Conservation (phyloP, 495 filamentous ascomycete species). For the Talaromyces liani region DNA sequence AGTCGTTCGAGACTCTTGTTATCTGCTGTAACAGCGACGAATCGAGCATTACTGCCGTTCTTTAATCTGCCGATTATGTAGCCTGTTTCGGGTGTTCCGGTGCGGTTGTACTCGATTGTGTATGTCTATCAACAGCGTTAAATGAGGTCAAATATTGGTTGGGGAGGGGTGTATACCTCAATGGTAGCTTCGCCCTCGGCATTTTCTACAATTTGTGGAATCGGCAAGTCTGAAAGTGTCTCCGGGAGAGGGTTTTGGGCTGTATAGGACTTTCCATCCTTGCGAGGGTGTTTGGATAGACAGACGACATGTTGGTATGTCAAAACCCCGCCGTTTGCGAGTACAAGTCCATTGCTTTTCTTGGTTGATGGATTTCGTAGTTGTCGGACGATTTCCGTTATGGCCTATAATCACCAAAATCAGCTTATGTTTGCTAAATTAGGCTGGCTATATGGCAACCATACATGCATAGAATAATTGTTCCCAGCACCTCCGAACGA, state of each 20-base stretch:
- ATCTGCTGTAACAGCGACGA: conserved; percentile 44
- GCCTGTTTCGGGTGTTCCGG: conserved; percentile 31
- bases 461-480: conserved; percentile 54
- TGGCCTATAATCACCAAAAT: conserved; percentile 21
- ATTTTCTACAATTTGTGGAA: conserved; percentile 24
- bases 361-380: conserved; percentile 27
- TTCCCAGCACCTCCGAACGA: conserved; percentile 54
- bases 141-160: background rate
- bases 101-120: conserved; percentile 43
- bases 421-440: background rate
- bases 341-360: conserved; percentile 35
- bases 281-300: conserved; percentile 33
- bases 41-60: conserved; percentile 30
- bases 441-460: conserved; percentile 1
- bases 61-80: conserved; percentile 42
- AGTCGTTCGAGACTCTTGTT: conserved; percentile 23
- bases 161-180: conserved; percentile 31
- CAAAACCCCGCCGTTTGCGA: conserved; percentile 49
- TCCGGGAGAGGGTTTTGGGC: conserved; percentile 25
- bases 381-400: conserved; percentile 40
- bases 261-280: conserved; percentile 30
- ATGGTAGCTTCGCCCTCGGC: conserved; percentile 38
- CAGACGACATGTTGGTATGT: conserved; percentile 49
- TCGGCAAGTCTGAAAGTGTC: conserved; percentile 15
- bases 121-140: conserved; percentile 35